These are phyloP conservation scores for Termitomyces sp. DNA, from an alignment of 768 basidiomycete species.

Conservation along the genomic window DNA sequence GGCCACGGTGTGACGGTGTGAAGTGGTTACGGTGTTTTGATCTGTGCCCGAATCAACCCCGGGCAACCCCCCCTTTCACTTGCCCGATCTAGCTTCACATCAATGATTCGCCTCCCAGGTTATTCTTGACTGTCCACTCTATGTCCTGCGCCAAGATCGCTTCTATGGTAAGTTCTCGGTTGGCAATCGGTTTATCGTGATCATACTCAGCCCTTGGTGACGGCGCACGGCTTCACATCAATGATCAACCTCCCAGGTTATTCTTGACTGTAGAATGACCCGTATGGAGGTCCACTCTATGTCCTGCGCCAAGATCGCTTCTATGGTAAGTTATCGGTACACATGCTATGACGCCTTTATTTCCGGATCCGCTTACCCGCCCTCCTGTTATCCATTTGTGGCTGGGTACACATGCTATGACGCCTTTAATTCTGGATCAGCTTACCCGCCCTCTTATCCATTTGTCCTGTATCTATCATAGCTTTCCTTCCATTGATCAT, in stretches of 20 bases:
- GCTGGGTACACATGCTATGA: constrained; percentile 9
- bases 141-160: too few relatives aligned
- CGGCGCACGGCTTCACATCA: constrained; percentile 15
- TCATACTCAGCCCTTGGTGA: constrained; percentile 4
- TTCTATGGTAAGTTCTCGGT: too few relatives aligned
- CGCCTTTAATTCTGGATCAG: constrained; percentile 6
- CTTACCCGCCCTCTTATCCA: not conserved
- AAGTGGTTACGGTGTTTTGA: too few relatives aligned
- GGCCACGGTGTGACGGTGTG: too few relatives aligned
- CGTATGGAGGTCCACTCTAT: constrained; percentile 23
- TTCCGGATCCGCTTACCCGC: not conserved
- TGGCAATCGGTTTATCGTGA: too few relatives aligned
- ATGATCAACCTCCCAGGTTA: constrained; percentile 8
- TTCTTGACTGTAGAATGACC: constrained; percentile 13
- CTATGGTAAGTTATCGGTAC: constrained; percentile 30
- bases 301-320: too few relatives aligned
- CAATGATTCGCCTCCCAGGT: too few relatives aligned
- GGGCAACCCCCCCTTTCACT: too few relatives aligned
- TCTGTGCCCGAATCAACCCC: too few relatives aligned
- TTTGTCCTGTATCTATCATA: constrained; percentile 10
- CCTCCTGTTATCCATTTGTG: constrained; percentile 5
- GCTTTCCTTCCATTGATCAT: constrained; percentile 10
- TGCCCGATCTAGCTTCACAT: too few relatives aligned
- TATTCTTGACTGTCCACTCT: too few relatives aligned
- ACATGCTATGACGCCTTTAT: constrained; percentile 11